Evolutionary conservation across 1,139 yeast genomes (phyloP).

Genomic region (Pichia sp.): DNA sequence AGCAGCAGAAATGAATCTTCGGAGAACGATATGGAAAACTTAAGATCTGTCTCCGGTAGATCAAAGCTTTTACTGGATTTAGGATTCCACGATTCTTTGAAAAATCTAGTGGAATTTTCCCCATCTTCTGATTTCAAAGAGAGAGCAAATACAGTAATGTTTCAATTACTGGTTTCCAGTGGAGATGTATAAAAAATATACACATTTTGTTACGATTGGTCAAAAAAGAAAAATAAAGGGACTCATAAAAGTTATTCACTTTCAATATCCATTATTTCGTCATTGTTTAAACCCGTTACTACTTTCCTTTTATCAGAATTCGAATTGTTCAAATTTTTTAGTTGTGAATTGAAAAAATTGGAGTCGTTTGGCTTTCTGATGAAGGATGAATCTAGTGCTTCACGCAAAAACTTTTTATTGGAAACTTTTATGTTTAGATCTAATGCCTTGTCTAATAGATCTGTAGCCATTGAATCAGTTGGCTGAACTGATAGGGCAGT

Average conservation of each 20-base stretch:
- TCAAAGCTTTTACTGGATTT: slow-evolving; percentile 27
- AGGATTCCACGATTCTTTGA: slow-evolving; percentile 33
- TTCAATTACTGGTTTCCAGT: slow-evolving; percentile 21
- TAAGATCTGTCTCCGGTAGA: slow-evolving; percentile 15
- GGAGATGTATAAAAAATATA: not conserved
- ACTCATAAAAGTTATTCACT: slow-evolving; percentile 30
- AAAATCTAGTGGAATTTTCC: slow-evolving; percentile 26
- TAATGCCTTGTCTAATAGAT: slow-evolving; percentile 70
- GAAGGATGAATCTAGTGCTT: slow-evolving; percentile 3
- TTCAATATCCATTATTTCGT: slow-evolving; percentile 51
- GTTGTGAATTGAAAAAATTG: not conserved
- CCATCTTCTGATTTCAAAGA: slow-evolving; percentile 37
- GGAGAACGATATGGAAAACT: not conserved
- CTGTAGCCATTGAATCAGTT: slow-evolving; percentile 77
- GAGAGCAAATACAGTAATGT: slow-evolving; percentile 39
- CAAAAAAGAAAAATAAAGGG: not conserved
- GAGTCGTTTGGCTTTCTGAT: not conserved
- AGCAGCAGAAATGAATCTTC: no score
- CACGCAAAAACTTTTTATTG: slow-evolving; percentile 24
- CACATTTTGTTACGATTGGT: no score
- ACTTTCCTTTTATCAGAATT: slow-evolving; percentile 25
- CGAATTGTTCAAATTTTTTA: not conserved
- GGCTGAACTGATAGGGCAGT: slow-evolving; percentile 76
- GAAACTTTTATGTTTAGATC: slow-evolving; percentile 46
- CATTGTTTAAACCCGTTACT: slow-evolving; percentile 42